Percentiles rank a stretch among this genome's conserved stretches.
Conservation (phyloP, 1,284 basidiomycete species). For the Ceratobasidium theobromae region DNA sequence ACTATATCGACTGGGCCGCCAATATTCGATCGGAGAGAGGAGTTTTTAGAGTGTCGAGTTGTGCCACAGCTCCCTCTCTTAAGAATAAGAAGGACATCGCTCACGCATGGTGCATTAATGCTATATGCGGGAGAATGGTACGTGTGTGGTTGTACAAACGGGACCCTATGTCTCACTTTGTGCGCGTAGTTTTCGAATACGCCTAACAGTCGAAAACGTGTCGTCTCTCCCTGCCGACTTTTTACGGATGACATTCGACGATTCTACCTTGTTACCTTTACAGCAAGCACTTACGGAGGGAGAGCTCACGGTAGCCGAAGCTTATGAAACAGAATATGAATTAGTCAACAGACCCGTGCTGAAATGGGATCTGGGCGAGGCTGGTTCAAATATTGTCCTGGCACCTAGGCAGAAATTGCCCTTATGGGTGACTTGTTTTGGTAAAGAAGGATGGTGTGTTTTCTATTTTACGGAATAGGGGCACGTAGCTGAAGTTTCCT, state of each 20-base stretch:
- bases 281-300: constrained; percentile 78
- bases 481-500: background rate
- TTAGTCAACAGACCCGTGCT: constrained; percentile 79
- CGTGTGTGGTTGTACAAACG: constrained; percentile 40
- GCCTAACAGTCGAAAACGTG: constrained; percentile 85
- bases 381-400: constrained; percentile 51
- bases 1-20: constrained; percentile 32
- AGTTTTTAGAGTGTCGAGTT: constrained; percentile 73
- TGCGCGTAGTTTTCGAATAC: constrained; percentile 66
- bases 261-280: constrained; percentile 78
- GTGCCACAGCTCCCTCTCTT: constrained; percentile 85
- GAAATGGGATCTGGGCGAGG: constrained; percentile 64
- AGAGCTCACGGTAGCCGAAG: constrained; percentile 77
- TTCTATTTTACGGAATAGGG: background rate
- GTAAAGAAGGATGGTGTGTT: constrained; percentile 86
- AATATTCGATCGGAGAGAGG: constrained; percentile 40
- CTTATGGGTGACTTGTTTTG: constrained; percentile 73
- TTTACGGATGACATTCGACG: constrained; percentile 80
- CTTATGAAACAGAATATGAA: constrained; percentile 88
- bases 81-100: constrained; percentile 79
- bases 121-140: constrained; percentile 91
- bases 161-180: constrained; percentile 31
- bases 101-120: constrained; percentile 90
- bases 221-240: constrained; percentile 83
- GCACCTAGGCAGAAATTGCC: constrained; percentile 69